Evolutionary conservation across 176 grass and related monocot species (phyloP).

Genomic region (Oryza coarctata): DNA sequence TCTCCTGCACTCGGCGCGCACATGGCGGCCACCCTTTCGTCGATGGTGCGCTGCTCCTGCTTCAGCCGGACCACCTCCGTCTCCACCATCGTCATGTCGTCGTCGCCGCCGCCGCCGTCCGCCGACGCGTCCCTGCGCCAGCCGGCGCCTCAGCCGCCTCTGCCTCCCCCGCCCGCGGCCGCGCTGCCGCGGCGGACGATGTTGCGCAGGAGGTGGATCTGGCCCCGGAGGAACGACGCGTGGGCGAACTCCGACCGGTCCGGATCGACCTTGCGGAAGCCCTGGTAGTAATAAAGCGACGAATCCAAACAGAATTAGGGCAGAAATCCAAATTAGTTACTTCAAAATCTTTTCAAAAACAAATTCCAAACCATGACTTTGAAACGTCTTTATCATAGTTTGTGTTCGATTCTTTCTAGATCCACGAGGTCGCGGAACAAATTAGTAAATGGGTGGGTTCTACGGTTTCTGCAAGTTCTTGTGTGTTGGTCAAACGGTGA

Average conservation of each 20-base stretch:
- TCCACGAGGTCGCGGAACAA: background rate
- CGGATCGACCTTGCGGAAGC: conserved; percentile 85
- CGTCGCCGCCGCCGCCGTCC: background rate
- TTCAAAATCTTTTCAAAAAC: background rate
- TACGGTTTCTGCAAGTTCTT: background rate
- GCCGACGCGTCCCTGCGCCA: conserved; percentile 36
- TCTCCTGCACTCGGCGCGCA: conserved; percentile 80
- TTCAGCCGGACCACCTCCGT: conserved; percentile 75
- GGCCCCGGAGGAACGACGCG: conserved; percentile 64
- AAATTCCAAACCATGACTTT: background rate
- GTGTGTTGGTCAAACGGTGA: background rate
- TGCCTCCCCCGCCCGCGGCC: background rate
- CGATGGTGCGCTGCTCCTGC: conserved; percentile 71
- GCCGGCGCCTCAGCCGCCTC: background rate
- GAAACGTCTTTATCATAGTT: background rate
- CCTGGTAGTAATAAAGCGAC: conserved; percentile 21
- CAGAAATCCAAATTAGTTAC: background rate
- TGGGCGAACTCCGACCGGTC: conserved; percentile 82
- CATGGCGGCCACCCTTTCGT: conserved; percentile 62
- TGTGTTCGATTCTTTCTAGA: background rate
- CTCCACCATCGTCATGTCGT: conserved; percentile 53
- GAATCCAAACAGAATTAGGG: background rate
- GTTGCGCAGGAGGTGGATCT: conserved; percentile 59
- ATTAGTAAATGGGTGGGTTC: background rate
- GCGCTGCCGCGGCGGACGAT: conserved; percentile 55